These are phyloP conservation scores for Trametes meyenii DNA, from an alignment of 768 basidiomycete species.

Conservation along the genomic window DNA sequence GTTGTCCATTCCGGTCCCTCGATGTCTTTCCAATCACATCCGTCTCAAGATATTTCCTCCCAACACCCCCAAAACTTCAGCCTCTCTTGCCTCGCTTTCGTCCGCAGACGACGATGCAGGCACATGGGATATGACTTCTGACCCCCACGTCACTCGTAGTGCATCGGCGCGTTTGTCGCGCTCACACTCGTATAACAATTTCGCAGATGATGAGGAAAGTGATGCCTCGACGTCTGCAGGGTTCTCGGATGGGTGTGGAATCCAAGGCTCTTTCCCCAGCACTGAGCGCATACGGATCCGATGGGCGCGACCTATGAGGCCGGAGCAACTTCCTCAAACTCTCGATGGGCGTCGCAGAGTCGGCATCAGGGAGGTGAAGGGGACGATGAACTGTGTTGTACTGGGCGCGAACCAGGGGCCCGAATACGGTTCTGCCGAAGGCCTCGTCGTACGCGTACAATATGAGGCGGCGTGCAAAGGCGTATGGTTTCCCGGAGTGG, in stretches of 20 bases:
- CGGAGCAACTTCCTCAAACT: constrained; percentile 43
- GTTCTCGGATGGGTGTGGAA: constrained; percentile 61
- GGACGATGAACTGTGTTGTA: constrained; percentile 65
- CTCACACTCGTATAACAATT: constrained; percentile 63
- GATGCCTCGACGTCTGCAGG: constrained; percentile 62
- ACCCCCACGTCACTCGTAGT: constrained; percentile 70
- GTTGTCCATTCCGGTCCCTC: constrained; percentile 78
- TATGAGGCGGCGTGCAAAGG: constrained; percentile 77
- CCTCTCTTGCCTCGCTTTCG: constrained; percentile 76
- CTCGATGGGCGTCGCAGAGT: constrained; percentile 65
- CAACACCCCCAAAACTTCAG: constrained; percentile 45
- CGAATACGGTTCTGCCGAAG: constrained; percentile 37
- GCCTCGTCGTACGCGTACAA: constrained; percentile 64
- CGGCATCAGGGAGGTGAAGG: constrained; percentile 67
- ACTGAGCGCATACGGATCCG: constrained; percentile 75
- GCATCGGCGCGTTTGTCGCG: constrained; percentile 51
- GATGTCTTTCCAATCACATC: constrained; percentile 77
- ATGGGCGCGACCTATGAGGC: constrained; percentile 71
- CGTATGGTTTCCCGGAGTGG: constrained; percentile 83
- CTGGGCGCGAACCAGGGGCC: constrained; percentile 46
- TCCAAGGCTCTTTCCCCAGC: constrained; percentile 80
- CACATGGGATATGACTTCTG: constrained; percentile 76
- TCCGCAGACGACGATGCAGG: constrained; percentile 71
- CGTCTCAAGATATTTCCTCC: constrained; percentile 76
- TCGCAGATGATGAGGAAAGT: constrained; percentile 83